Conservation (phyloP, 2,329 filamentous ascomycete genomes). For the Dothideomycetes sp. region DNA sequence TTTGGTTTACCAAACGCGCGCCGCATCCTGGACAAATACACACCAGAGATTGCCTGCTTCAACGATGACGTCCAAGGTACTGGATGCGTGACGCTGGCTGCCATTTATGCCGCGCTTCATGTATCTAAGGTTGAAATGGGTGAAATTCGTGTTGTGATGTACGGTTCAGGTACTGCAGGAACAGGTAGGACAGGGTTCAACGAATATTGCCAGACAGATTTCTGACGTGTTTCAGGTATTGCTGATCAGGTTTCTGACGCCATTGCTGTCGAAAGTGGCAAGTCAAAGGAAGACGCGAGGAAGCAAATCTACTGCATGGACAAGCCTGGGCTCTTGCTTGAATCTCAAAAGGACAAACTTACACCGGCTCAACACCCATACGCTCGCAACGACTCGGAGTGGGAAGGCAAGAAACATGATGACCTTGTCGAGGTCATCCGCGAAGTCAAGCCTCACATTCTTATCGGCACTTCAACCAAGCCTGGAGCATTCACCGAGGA, state of each 20-base stretch:
- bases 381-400: slow-evolving; percentile 55
- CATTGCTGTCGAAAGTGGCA: slow-evolving; percentile 58
- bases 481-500: slow-evolving; percentile 68
- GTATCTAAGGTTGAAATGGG: slow-evolving; percentile 56
- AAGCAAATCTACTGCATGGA: slow-evolving; percentile 82
- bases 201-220: slow-evolving; percentile 78
- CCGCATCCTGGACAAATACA: slow-evolving; percentile 67
- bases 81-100: slow-evolving; percentile 76
- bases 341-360: slow-evolving; percentile 50
- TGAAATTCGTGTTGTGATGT: slow-evolving; percentile 65
- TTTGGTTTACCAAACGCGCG: slow-evolving; percentile 72
- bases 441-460: slow-evolving; percentile 65
- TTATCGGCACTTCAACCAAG: slow-evolving; percentile 76
- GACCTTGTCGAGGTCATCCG: slow-evolving; percentile 59
- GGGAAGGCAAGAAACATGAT: slow-evolving; percentile 47
- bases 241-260: slow-evolving; percentile 77
- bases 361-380: slow-evolving; percentile 60
- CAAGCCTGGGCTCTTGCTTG: slow-evolving; percentile 66
- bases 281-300: slow-evolving; percentile 62
- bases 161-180: slow-evolving; percentile 73
- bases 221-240: slow-evolving; percentile 74
- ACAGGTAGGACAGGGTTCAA: too few relatives aligned
- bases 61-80: slow-evolving; percentile 90
- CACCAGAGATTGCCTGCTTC: slow-evolving; percentile 68
- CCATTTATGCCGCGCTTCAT: slow-evolving; percentile 66